Evolutionary conservation across 768 basidiomycete species (phyloP), one percentile per base, ranked within the genome.

Genomic region (Phylloporus scabripes): DNA sequence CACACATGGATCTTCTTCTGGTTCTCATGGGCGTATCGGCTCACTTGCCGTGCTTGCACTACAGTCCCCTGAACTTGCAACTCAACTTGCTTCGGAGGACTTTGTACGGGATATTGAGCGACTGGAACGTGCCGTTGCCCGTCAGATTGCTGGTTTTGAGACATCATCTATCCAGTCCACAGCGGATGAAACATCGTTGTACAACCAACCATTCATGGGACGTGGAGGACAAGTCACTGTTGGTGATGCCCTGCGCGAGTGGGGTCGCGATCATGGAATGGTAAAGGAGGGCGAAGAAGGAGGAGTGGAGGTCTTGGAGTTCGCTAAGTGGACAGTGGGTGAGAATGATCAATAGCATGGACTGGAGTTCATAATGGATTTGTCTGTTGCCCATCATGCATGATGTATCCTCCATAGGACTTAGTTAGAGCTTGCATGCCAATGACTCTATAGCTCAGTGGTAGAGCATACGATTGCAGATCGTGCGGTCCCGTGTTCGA

Each of bases 91-190:
- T 14, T 73, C 76, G 2, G 64, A 74, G 42, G 61, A 61, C n/a
- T 83, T 85, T 58, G 68, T 72, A 23, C 63, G 70, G n/a, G 79
- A 86, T 33, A 68, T 89, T 15, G 72, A 72, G 28, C 74, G 75
- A 37, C 72, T 95, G 12, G 82, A 87, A 56, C 81, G 88, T 20
- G 78, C 85, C 2, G 54, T 95, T n/a, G 86, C 85, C 9, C 78
- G 91, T 36, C 93, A 95, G 67, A 83, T 92, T 44, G 81, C 82
- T 18, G 93, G 92, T 3, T 85, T 93, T 61, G 81, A 87, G 23
- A 89, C 89, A 0, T 67, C 68, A 14, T 72, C 70, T 0, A 70
- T 92, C 17, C 66, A 68, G 10, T 53, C 64, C 6, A 54, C 54
- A 1, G 59, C 61, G 5, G 80, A 82, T 48, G 69, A 68, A 31